Evolutionary conservation across 2,329 filamentous ascomycete genomes (phyloP), one percentile per base, ranked within the genome.

Genomic region (Juglanconis sp.): DNA sequence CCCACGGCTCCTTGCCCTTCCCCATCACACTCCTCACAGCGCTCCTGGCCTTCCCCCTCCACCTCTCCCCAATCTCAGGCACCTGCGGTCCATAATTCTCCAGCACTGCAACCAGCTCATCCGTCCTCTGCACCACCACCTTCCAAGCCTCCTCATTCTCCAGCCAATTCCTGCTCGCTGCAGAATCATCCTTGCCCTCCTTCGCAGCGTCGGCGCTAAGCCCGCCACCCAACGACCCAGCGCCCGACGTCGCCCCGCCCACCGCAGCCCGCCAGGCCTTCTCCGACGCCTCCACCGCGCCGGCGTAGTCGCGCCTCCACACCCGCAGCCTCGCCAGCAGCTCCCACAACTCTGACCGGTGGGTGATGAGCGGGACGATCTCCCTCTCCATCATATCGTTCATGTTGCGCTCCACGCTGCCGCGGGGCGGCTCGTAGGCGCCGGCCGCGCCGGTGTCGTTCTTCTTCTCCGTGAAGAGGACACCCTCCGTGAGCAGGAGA

Each of bases 21-120:
- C 92, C 89, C 81, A 96, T 82, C 6, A 98, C 88, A 55, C 90
- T 92, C 57, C 92, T 81, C 2, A 96, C 81, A 10, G 93, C 93
- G 72, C 86, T 96, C 68, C 91, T 82, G 0, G 91, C 91, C 82
- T 96, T 98, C 65, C 90, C 90, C 73, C 85, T 90, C 95, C 95
- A 99, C 68, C 87, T 88, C 61, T 82, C 83, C 2, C 91, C 91
- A 2, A 97, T 87, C 35, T 85, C 70, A 64, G 87, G 85, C 24
- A 86, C 80, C 65, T 84, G 81, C 0, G 80, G 77, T 0, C 90
- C 90, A 67, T 92, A 87, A 71, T 88, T 92, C 75, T 95, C 90
- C 74, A 97, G 91, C 55, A 90, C 85, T 65, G 90, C 87, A 1
- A 95, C 91, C 47, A 98, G 75, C 70, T 91, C 87, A 59, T 92